These are phyloP conservation scores for Akanthomyces uredinophilus DNA, from an alignment of 2,329 filamentous ascomycete genomes.

Conservation along the genomic window DNA sequence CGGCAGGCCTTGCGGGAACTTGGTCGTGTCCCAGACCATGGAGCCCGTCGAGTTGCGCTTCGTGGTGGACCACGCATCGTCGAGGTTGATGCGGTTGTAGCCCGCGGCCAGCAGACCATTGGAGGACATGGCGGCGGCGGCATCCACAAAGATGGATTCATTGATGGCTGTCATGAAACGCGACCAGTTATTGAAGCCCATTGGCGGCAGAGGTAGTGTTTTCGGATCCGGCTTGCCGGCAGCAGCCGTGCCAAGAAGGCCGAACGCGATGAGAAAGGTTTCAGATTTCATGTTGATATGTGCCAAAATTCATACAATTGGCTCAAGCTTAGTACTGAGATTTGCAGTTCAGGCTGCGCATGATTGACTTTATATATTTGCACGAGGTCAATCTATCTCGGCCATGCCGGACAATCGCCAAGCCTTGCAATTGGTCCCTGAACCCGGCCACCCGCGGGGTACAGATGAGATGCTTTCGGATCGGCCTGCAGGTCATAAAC, in stretches of 20 bases:
- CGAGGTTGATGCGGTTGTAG: slow-evolving; percentile 35
- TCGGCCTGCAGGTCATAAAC: background rate
- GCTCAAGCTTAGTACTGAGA: background rate
- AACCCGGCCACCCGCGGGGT: background rate
- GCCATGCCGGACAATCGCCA: background rate
- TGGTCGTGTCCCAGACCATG: slow-evolving; percentile 35
- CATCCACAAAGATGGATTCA: slow-evolving; percentile 41
- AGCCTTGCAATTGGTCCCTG: background rate
- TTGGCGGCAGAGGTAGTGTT: slow-evolving; percentile 31
- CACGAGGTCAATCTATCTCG: too few species aligned
- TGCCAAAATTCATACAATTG: background rate
- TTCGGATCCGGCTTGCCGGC: slow-evolving; percentile 4
- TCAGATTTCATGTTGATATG: background rate
- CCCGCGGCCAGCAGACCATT: slow-evolving; percentile 33
- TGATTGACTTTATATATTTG: too few species aligned
- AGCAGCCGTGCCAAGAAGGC: background rate
- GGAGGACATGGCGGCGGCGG: slow-evolving; percentile 39
- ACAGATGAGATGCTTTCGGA: background rate
- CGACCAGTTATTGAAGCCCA: slow-evolving; percentile 49
- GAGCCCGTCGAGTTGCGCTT: slow-evolving; percentile 31
- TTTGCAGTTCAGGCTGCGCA: too few species aligned
- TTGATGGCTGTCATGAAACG: slow-evolving; percentile 43
- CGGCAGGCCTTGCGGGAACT: slow-evolving; percentile 38
- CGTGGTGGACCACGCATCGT: slow-evolving; percentile 39
- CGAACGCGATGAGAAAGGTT: background rate